Conservation (phyloP, 495 filamentous ascomycete species). For the Extremus antarcticus region DNA sequence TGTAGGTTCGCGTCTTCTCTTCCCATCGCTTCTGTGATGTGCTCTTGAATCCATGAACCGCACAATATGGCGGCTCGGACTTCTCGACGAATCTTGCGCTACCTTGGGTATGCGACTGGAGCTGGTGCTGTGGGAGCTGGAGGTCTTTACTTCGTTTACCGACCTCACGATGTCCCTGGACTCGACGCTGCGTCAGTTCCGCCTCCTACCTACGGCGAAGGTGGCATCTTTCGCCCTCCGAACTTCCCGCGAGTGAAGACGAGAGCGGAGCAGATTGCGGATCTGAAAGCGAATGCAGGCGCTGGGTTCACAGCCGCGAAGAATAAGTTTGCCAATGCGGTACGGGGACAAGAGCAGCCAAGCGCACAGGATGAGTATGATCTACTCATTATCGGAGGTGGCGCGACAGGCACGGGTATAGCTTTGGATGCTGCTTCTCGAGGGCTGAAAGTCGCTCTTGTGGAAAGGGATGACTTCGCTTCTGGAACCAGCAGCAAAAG, state of each 20-base stretch:
- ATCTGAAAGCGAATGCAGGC: conserved; percentile 40
- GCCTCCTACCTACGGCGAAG: conserved; percentile 66
- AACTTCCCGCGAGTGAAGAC: conserved; percentile 70
- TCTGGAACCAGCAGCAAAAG: conserved; percentile 91
- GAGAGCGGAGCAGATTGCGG: conserved; percentile 53
- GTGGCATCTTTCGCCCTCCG: conserved; percentile 67
- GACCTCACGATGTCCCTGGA: conserved; percentile 78
- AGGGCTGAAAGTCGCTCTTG: conserved; percentile 82
- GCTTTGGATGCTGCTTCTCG: conserved; percentile 88
- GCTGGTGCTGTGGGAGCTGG: conserved; percentile 48
- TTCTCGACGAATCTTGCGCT: conserved; percentile 42
- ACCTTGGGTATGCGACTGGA: conserved; percentile 51
- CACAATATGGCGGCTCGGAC: conserved; percentile 55
- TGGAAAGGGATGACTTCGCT: conserved; percentile 94
- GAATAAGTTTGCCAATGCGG: conserved; percentile 25
- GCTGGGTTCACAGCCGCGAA: conserved; percentile 15
- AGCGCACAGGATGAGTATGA: conserved; percentile 52
- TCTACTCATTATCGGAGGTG: conserved; percentile 80
- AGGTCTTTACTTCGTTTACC: conserved; percentile 65
- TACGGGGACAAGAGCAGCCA: conserved; percentile 20
- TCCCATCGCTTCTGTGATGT: too few species aligned
- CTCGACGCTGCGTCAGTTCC: conserved; percentile 68
- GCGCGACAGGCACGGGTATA: conserved; percentile 86
- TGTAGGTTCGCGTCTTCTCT: too few species aligned
- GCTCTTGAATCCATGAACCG: too few species aligned